Conservation (phyloP, 495 filamentous ascomycete genomes). For the Amorphotheca resinae region DNA sequence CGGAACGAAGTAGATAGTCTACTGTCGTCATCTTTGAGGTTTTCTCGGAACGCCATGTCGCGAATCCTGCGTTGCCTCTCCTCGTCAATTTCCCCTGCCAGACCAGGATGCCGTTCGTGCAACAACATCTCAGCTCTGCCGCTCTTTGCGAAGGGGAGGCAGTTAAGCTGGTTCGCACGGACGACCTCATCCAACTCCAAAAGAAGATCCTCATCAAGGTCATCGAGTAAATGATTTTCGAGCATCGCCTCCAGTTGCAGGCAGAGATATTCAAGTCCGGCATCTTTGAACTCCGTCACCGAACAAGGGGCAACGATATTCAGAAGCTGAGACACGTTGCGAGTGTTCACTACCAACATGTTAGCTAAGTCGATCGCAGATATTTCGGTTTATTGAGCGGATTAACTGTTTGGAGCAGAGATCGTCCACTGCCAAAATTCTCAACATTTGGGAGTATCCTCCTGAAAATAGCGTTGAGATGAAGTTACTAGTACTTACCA, state of each 20-base stretch:
- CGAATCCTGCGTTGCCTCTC: slow-evolving; percentile 35
- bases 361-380: slow-evolving; percentile 14
- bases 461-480: too few species aligned
- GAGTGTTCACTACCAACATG: slow-evolving; percentile 48
- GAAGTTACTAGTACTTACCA: too few species aligned
- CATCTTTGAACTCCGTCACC: slow-evolving; percentile 76
- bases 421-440: too few species aligned
- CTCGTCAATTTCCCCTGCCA: slow-evolving; percentile 39
- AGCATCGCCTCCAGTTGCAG: slow-evolving; percentile 82
- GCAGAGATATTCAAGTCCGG: slow-evolving; percentile 81
- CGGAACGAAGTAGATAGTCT: slow-evolving; percentile 35
- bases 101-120: slow-evolving; percentile 53
- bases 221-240: slow-evolving; percentile 72
- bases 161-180: slow-evolving; percentile 65
- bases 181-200: slow-evolving; percentile 66
- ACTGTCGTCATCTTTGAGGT: slow-evolving; percentile 45
- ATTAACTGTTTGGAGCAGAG: too few species aligned
- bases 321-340: slow-evolving; percentile 75
- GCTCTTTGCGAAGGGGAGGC: slow-evolving; percentile 61
- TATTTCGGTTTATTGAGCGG: too few species aligned
- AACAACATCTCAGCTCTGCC: slow-evolving; percentile 58
- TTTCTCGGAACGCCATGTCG: slow-evolving; percentile 44
- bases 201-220: slow-evolving; percentile 76
- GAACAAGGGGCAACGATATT: slow-evolving; percentile 74
- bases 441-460: too few species aligned